phyloP scores from a whole-genome alignment of 2,329 filamentous ascomycete genomes.

The Fusarium newnesense region DNA sequence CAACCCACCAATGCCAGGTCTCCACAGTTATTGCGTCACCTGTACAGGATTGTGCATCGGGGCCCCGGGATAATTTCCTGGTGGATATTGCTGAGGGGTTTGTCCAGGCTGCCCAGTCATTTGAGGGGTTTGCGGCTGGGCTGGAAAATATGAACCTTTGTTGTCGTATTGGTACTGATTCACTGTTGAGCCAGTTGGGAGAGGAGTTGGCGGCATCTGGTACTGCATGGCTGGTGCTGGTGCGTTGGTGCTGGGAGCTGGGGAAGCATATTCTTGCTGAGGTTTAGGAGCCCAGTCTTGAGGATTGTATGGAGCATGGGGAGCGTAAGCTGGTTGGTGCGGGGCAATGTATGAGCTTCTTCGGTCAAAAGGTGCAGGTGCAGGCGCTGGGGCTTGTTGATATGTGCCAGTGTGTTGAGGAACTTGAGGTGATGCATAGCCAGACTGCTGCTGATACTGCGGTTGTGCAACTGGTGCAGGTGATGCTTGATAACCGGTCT shows the following conservation, averaged over 20 bases:
- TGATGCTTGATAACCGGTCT: not conserved
- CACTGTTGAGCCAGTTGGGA: not conserved
- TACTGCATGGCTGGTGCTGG: not conserved
- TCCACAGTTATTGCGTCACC: not conserved
- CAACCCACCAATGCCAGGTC: not conserved
- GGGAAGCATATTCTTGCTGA: not conserved
- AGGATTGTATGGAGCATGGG: constrained; percentile 18
- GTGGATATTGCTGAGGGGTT: not conserved
- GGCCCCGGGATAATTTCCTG: not conserved
- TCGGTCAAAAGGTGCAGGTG: not conserved
- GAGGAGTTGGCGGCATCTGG: constrained; percentile 10
- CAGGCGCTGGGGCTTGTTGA: not conserved
- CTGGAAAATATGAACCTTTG: constrained; percentile 9
- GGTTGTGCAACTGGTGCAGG: not conserved
- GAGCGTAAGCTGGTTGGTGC: not conserved
- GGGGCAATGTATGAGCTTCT: not conserved
- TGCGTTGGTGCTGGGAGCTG: rapidly evolving
- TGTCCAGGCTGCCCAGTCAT: constrained; percentile 7
- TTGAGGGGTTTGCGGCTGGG: not conserved
- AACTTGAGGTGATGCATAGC: not conserved
- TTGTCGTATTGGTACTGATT: not conserved
- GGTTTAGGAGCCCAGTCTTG: constrained; percentile 19
- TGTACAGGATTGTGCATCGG: constrained; percentile 8
- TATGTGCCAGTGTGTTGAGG: not conserved
- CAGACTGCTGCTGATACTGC: not conserved